These are phyloP conservation scores for Arachnomyces sp. DNA, from an alignment of 2,329 filamentous ascomycete genomes.

Conservation along the genomic window DNA sequence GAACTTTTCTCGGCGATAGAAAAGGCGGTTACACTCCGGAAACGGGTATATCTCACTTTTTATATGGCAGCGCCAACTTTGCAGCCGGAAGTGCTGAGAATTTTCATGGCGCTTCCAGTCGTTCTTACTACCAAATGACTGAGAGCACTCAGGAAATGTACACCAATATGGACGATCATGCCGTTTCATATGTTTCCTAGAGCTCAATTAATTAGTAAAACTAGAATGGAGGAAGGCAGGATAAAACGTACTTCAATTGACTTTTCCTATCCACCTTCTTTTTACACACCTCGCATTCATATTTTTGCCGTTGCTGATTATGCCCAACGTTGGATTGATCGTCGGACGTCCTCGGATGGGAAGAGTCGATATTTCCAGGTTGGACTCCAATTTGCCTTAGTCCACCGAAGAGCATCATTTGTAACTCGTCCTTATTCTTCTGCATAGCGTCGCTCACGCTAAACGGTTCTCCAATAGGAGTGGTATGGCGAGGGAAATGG, in stretches of 20 bases:
- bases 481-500: too few species aligned
- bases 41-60: slow-evolving; percentile 7
- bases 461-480: too few species aligned
- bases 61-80: slow-evolving; percentile 62
- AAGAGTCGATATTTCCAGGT: too few species aligned
- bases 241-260: slow-evolving; percentile 29
- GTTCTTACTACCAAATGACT: slow-evolving; percentile 81
- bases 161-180: slow-evolving; percentile 78
- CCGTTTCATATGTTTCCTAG: slow-evolving; percentile 74
- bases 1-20: slow-evolving; percentile 53
- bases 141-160: slow-evolving; percentile 62
- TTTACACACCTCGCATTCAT: slow-evolving; percentile 18
- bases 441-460: slow-evolving; percentile 25
- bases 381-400: too few species aligned
- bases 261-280: slow-evolving; percentile 26
- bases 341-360: too few species aligned
- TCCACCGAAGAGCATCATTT: too few species aligned
- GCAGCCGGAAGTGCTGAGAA: slow-evolving; percentile 64
- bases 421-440: too few species aligned
- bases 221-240: not conserved
- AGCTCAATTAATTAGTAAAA: slow-evolving; percentile 14
- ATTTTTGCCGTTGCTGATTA: slow-evolving; percentile 25
- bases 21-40: slow-evolving; percentile 50
- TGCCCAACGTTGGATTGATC: too few species aligned
- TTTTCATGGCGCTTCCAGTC: slow-evolving; percentile 92